A percentile compares a stretch with the other conserved stretches of the same genome.
These are phyloP conservation scores for Pyrenophora seminiperda DNA, from an alignment of 2,329 filamentous ascomycete genomes.

Conservation along the genomic window DNA sequence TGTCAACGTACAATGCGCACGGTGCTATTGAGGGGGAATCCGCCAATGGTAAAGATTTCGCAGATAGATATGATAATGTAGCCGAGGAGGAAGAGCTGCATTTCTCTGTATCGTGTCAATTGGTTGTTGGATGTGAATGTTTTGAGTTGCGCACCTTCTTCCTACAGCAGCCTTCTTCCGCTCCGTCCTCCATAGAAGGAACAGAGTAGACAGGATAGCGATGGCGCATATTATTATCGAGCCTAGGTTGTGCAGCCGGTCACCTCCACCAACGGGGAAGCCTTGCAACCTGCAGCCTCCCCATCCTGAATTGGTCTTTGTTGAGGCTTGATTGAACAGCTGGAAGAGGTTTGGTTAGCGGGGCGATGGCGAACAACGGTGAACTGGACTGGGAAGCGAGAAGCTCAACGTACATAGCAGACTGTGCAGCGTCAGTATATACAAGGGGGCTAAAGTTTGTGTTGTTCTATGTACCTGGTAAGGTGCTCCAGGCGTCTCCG, in stretches of 20 bases:
- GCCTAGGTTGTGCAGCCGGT: conserved; percentile 84
- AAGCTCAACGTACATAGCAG: conserved; percentile 53
- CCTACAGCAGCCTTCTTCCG: conserved; percentile 93
- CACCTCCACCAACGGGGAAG: conserved; percentile 69
- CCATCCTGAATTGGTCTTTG: conserved; percentile 64
- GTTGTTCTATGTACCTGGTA: conserved; percentile 44
- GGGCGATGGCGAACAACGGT: conserved; percentile 17
- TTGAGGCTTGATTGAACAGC: conserved; percentile 67
- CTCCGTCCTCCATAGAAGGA: conserved; percentile 80
- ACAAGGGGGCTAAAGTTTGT: conserved; percentile 10
- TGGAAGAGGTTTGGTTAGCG: conserved; percentile 49
- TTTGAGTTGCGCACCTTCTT: conserved; percentile 67
- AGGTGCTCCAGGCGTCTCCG: conserved; percentile 48
- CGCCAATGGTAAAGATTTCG: conserved; percentile 94
- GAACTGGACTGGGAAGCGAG: conserved; percentile 13
- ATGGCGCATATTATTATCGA: conserved; percentile 82
- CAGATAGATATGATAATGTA: conserved; percentile 90
- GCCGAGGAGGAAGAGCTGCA: conserved; percentile 88
- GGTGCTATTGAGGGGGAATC: conserved; percentile 73
- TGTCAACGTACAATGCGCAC: conserved; percentile 70
- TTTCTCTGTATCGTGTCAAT: conserved; percentile 69
- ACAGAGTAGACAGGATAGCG: conserved; percentile 70
- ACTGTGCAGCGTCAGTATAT: conserved; percentile 43
- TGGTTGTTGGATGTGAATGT: not conserved
- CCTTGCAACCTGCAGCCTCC: conserved; percentile 76